Evolutionary conservation across 176 grass and related monocot genomes (phyloP).

Genomic region (Oryza australiensis): DNA sequence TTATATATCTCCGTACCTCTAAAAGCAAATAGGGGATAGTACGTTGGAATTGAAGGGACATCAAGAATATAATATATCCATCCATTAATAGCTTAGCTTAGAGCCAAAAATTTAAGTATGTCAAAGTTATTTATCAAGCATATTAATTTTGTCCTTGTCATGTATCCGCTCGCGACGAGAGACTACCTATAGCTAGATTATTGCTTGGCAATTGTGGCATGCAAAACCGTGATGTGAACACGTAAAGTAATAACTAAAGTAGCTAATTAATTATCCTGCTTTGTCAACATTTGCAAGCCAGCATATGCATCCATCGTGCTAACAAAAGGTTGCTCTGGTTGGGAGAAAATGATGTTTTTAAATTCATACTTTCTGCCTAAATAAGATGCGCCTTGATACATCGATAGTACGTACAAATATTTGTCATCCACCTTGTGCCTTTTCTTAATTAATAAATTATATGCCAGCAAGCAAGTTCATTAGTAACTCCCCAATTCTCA

Average conservation of each 20-base stretch:
- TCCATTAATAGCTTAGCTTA: no score
- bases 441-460: no score
- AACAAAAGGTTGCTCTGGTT: not conserved
- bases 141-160: not conserved
- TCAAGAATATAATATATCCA: not conserved
- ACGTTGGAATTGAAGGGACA: not conserved
- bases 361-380: no score
- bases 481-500: no score
- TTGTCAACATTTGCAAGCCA: not conserved
- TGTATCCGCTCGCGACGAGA: not conserved
- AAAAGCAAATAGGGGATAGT: constrained; percentile 23
- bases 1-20: constrained; percentile 9
- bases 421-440: no score
- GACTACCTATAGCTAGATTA: not conserved
- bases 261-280: not conserved
- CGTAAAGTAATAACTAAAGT: not conserved
- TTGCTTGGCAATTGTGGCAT: not conserved
- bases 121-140: not conserved
- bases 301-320: not conserved
- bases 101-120: not conserved
- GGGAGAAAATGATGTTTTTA: no score
- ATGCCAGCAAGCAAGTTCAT: no score
- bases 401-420: no score
- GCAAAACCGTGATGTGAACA: not conserved
- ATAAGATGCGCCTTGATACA: no score